Evolutionary conservation across 495 filamentous ascomycete genomes (phyloP), one percentile per base, ranked within the genome.

Genomic region (Penicillium paxilli): DNA sequence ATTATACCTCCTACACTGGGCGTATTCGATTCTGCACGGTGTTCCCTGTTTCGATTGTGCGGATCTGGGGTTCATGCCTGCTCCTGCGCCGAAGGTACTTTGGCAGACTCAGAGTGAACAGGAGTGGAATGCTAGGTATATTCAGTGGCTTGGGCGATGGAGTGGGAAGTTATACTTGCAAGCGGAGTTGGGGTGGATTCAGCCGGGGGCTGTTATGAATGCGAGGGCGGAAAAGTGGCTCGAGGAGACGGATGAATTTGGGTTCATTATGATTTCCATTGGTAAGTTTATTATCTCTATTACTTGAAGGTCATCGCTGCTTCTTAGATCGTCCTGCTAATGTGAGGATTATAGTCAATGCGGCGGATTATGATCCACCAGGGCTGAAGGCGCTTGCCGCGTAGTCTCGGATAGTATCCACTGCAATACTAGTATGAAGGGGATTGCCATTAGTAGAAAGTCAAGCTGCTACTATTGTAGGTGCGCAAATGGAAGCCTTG

Each of bases 1-100:
- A 1, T 53, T 74, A 0, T 75, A 68, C 41, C 62, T 74, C 4
- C 51, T 75, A 22, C 69, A 74, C 47, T 74, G 69, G 70, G 64
- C 72, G 5, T 72, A 71, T 47, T 64, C 65, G 19, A 66, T 66
- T 6, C 60, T 66, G 32, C 60, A 74, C 41, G 35, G 55, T 14
- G 44, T 64, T n/a, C 57, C 56, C 8, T 70, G 58, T 10, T 71
- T 71, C 47, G 59, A 70, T 26, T 75, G 72, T 45, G 52, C 54
- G 11, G 63, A 73, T 21, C 56, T 75, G 1, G 68, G 65, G 3
- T 70, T 69, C 47, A 64, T 74, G 58, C 71, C 68, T 16, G 50
- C 50, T 3, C 50, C 71, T 0, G 68, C 67, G 1, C 54, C 72
- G 8, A 76, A 76, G 48, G 60, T 63, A 17, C 69, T 74, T 17